Evolutionary conservation across 768 basidiomycete species (phyloP).

Genomic region (Russula ochroleuca): DNA sequence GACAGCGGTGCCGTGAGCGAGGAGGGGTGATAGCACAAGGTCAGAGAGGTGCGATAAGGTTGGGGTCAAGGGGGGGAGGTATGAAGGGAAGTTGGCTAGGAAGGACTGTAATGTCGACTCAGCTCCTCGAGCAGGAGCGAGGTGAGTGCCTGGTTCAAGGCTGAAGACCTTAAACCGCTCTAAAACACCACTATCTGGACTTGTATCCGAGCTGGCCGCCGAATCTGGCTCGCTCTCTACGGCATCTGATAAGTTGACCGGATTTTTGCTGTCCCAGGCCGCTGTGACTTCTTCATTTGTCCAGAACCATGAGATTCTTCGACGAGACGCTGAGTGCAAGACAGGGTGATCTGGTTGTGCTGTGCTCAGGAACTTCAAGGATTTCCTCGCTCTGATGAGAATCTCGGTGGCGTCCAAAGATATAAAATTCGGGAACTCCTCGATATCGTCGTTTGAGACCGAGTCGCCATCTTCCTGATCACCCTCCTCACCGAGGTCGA

Average conservation of each 20-base stretch:
- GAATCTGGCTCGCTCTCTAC: neutral
- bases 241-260: neutral
- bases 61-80: constrained; percentile 60
- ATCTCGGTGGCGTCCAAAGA: constrained; percentile 46
- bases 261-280: constrained; percentile 37
- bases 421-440: constrained; percentile 62
- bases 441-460: constrained; percentile 35
- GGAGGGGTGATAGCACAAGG: constrained; percentile 58
- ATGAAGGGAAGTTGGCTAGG: constrained; percentile 52
- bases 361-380: constrained; percentile 56
- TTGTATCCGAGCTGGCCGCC: neutral
- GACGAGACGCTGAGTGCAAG: constrained; percentile 33
- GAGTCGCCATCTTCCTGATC: constrained; percentile 37
- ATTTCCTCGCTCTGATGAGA: constrained; percentile 63
- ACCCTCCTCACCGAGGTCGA: constrained; percentile 41
- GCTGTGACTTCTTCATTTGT: constrained; percentile 47
- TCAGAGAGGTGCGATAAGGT: constrained; percentile 57
- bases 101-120: constrained; percentile 43
- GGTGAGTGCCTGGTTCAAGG: constrained; percentile 53
- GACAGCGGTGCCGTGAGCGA: constrained; percentile 57
- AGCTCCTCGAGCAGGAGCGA: constrained; percentile 31
- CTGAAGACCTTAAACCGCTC: constrained; percentile 56
- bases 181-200: neutral
- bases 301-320: constrained; percentile 60
- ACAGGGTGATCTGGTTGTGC: constrained; percentile 64